These are phyloP conservation scores for Eucalyptus marginata DNA, from an alignment of 345 rosid genomes.

Conservation along the genomic window DNA sequence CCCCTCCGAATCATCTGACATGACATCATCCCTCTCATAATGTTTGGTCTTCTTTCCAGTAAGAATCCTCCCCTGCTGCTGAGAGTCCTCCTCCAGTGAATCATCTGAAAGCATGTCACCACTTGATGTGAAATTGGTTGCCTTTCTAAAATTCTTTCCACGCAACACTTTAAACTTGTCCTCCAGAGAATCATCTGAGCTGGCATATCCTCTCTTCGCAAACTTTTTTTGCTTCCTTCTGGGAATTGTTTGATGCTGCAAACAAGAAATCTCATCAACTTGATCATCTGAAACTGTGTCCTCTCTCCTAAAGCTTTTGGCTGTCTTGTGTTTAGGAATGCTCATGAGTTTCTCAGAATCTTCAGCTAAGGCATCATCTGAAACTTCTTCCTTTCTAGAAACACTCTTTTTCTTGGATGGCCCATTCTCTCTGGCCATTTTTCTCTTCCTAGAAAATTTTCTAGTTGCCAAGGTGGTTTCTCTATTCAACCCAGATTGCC, in stretches of 20 bases:
- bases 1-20: slow-evolving; percentile 39
- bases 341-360: slow-evolving; percentile 24
- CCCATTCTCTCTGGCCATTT: slow-evolving; percentile 18
- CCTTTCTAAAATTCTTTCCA: slow-evolving; percentile 11
- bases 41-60: slow-evolving; percentile 7
- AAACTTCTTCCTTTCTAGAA: slow-evolving; percentile 24
- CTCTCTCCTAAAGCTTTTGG: slow-evolving; percentile 26
- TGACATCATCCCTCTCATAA: slow-evolving; percentile 26
- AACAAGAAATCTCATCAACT: slow-evolving; percentile 20
- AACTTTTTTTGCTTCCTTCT: slow-evolving; percentile 9
- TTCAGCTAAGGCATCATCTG: slow-evolving; percentile 44
- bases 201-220: slow-evolving; percentile 9
- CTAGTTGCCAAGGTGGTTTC: slow-evolving; percentile 20
- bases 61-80: slow-evolving; percentile 8
- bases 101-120: slow-evolving; percentile 42
- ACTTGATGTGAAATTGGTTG: slow-evolving; percentile 14
- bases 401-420: slow-evolving; percentile 23
- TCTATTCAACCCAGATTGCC: slow-evolving; percentile 9
- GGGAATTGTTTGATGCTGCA: slow-evolving; percentile 1
- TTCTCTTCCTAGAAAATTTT: slow-evolving; percentile 63
- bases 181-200: slow-evolving; percentile 17
- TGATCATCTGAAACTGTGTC: slow-evolving; percentile 24
- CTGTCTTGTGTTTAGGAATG: slow-evolving; percentile 22
- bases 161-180: slow-evolving; percentile 3
- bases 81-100: slow-evolving; percentile 21